Base-by-base conservation (phyloP, 108 stramenopile genomes). In the Craspedostauros australis region DNA sequence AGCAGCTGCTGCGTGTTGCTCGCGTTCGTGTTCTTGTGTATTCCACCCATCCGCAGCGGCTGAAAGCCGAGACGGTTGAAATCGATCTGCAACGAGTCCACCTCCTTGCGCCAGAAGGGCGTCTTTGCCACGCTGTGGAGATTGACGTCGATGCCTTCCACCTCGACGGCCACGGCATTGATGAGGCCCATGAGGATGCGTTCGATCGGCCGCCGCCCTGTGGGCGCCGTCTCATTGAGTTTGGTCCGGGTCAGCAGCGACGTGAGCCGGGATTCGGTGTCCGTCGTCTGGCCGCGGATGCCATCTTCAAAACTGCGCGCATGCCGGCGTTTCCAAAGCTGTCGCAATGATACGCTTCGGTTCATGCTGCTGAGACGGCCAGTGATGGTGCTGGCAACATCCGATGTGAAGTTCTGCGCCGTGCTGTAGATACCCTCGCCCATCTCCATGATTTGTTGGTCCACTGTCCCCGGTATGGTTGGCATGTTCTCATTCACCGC, bases 111-210 rank as follows among this genome's bases (percentile, higher is more conserved):
- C 73, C 81, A 74, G 33, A 81, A 39, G 0, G 86, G 84, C 6
- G 76, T 80, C 20, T 81, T 63, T 23, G 57, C 50, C 41, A 27
- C 37, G 0, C 77, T 57, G 23, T 68, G 64, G 0, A 93, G 64
- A 43, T 80, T 52, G 7, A 88, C 78, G 18, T 81, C 70, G 3
- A 93, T 57, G 49, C 72, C 82, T 37, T 68, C 46, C 1, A 66
- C 79, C 64, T 93, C 91, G 46, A 82, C 78, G 12, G 86, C 86
- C 18, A 88, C 41, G 9, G 85, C 91, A 60, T 73, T 67, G 40
- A 93, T 62, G 3, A 93, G 66, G 23, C 91, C 91, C 34, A 77
- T 62, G n/a, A 93, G 69, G 14, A 82, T 84, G 3, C 91, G 77
- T 32, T 82, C 76, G 7, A 46, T 65, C 39, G 75, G 83, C 48